Conservation (phyloP, 2,329 filamentous ascomycete genomes). For the Knufia fluminis region DNA sequence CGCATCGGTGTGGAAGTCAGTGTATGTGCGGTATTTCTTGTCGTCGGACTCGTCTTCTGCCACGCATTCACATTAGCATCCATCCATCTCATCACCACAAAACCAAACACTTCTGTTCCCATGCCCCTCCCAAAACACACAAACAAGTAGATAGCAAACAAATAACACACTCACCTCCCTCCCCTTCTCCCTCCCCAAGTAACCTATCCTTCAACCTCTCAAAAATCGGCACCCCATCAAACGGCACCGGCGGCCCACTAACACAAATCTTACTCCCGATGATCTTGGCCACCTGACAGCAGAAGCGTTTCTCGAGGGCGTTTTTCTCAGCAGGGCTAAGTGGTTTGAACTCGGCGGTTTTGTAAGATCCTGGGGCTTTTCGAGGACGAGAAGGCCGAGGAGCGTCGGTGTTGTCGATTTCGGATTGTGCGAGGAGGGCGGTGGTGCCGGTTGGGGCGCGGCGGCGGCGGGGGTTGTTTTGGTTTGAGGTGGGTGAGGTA, state of each 20-base stretch:
- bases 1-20: slow-evolving; percentile 1
- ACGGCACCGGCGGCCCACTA: background rate
- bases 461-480: background rate
- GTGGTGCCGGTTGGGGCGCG: background rate
- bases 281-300: background rate
- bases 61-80: background rate
- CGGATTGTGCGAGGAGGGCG: background rate
- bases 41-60: background rate
- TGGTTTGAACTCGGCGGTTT: background rate
- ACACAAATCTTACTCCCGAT: slow-evolving; percentile 3
- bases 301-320: background rate
- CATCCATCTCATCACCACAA: too few relatives aligned
- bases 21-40: background rate
- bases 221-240: background rate
- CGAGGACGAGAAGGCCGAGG: background rate
- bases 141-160: background rate
- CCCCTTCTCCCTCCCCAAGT: background rate
- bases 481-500: too few relatives aligned
- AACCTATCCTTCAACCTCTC: background rate
- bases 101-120: too few relatives aligned
- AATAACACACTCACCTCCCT: background rate
- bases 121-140: too few relatives aligned
- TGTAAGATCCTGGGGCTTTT: background rate
- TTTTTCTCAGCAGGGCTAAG: background rate
- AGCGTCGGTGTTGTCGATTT: background rate